Percentiles rank a stretch among this genome's conserved stretches.
Conservation (phyloP, 495 filamentous ascomycete species). For the Neurospora tetraspora region DNA sequence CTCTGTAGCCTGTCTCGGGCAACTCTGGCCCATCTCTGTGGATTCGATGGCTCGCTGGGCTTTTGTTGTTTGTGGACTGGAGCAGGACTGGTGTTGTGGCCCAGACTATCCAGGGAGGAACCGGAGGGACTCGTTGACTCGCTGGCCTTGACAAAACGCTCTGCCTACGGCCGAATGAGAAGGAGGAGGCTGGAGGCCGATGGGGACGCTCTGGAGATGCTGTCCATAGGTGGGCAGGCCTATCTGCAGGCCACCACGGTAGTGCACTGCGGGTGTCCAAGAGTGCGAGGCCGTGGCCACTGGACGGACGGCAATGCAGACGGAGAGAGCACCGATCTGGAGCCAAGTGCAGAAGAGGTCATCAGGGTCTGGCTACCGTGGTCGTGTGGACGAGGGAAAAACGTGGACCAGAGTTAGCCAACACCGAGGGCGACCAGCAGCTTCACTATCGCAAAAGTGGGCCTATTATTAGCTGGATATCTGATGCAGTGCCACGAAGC, state of each 20-base stretch:
- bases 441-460: slow-evolving; percentile 10
- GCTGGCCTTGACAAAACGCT: neutral
- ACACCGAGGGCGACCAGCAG: slow-evolving; percentile 7
- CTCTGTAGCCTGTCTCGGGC: neutral
- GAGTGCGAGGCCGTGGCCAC: neutral
- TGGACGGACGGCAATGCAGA: slow-evolving; percentile 7
- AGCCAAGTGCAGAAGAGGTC: slow-evolving; percentile 12
- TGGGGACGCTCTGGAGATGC: slow-evolving; percentile 2
- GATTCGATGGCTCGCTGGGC: slow-evolving; percentile 3
- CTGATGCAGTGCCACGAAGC: slow-evolving; percentile 25
- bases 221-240: neutral
- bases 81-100: neutral
- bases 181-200: slow-evolving; percentile 3
- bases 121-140: neutral
- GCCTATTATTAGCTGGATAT: slow-evolving; percentile 23
- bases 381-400: slow-evolving; percentile 6
- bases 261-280: neutral
- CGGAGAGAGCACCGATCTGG: slow-evolving; percentile 17
- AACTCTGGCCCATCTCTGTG: slow-evolving; percentile 4
- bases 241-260: neutral
- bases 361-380: neutral
- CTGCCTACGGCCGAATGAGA: slow-evolving; percentile 8
- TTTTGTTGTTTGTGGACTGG: slow-evolving; percentile 8
- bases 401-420: slow-evolving; percentile 23
- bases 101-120: neutral